Base-by-base conservation (phyloP, 2,329 filamentous ascomycete species). In the Colletotrichum sojae region DNA sequence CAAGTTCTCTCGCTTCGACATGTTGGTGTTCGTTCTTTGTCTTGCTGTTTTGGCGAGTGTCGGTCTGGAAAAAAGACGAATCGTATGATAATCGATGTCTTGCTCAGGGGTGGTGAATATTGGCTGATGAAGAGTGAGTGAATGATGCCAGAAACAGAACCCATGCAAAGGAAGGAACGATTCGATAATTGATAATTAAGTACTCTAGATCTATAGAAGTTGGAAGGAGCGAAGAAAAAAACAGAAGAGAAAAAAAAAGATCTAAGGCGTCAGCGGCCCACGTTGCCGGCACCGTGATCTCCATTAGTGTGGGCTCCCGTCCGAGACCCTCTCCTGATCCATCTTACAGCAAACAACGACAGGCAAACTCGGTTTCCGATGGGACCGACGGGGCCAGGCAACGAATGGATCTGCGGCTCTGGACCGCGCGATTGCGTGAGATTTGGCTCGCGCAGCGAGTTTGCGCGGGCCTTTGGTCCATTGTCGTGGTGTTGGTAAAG, bases 211-310 rank as follows among this genome's bases (percentile, higher is more conserved):
- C 46, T 22, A 12, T 12, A 49, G 12, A 39, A 22, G 4, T 36
- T 36, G 12, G 20, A 27, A 48, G 9, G 45, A 48, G 45, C 4
- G 5, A 16, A 5, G 6, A 39, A 8, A 62, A 27, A 53, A 40
- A 39, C 46, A 45, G 13, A 40, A 9, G 31, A 62, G 46, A 45
- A 46, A 46, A 62, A 54, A 54, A 46, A 46, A 39, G 12, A 54
- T 62, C 49, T 36, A 62, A 54, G 39, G 49, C 59, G 59, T 54
- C 59, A 62, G 51, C 49, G 59, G 51, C 59, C 59, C 59, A 62
- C 59, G 59, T 62, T 6, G 10, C 22, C 59, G 22, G 59, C 57
- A 49, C 51, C 59, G 59, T 46, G 59, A 54, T 54, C 39, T 54
- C 49, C 59, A 62, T 62, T 20, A n/a, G 16, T 27, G 59, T 54